Conservation (phyloP, 2,329 filamentous ascomycete genomes). For the Fusarium mexicanum region DNA sequence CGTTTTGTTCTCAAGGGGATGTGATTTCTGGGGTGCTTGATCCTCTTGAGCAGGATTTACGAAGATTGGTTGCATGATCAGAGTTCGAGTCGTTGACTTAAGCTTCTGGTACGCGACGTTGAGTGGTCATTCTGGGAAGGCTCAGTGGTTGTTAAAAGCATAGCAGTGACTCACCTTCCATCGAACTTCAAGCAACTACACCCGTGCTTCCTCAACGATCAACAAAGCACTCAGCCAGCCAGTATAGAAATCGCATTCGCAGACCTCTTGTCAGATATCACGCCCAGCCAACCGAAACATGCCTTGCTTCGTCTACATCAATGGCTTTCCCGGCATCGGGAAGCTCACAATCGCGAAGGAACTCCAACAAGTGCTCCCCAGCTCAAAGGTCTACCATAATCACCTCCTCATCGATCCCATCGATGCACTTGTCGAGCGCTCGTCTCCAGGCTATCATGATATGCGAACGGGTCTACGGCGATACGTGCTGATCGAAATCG, state of each 20-base stretch:
- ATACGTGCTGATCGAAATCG: not conserved
- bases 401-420: not conserved
- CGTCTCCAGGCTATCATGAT: not conserved
- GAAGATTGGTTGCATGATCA: not conserved
- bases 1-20: not conserved
- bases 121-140: not conserved
- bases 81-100: not conserved
- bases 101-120: not conserved
- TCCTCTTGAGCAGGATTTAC: not conserved
- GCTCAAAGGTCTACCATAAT: not conserved
- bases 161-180: not conserved
- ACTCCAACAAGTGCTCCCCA: not conserved
- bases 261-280: accelerated
- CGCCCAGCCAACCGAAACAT: accelerated
- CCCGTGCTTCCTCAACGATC: not conserved
- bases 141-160: accelerated
- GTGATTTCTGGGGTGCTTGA: not conserved
- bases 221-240: too few species aligned
- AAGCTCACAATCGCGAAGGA: not conserved
- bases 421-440: not conserved
- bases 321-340: not conserved
- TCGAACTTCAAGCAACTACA: accelerated
- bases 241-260: accelerated
- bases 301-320: constrained; percentile 2
- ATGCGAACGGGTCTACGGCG: not conserved